A percentile compares a stretch with the other conserved stretches of the same genome.
phyloP scores from a whole-genome alignment of 164 flowering plant genomes.

The Magnolia officinalis region DNA sequence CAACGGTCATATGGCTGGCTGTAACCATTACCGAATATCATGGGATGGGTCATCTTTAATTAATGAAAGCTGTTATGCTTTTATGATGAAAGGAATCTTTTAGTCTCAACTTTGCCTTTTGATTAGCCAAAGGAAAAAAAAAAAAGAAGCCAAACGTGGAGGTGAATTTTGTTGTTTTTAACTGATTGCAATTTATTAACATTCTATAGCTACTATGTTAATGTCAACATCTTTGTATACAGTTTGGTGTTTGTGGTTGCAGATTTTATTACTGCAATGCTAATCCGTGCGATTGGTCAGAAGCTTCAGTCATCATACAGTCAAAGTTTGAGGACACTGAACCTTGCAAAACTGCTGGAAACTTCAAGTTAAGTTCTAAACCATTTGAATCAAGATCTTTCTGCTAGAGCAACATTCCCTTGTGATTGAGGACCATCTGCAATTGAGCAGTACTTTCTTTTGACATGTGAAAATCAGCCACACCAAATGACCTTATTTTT shows the following conservation, averaged over 20 bases:
- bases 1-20: no score
- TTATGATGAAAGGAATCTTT: no score
- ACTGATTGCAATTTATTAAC: neutral
- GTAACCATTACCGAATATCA: no score
- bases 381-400: neutral
- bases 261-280: conserved; percentile 80
- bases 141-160: no score
- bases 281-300: conserved; percentile 67
- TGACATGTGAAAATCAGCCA: no score
- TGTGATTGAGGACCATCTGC: neutral
- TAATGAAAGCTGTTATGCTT: no score
- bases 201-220: conserved; percentile 21
- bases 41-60: no score
- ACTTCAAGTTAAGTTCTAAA: conserved; percentile 40
- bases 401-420: neutral
- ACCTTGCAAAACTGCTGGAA: conserved; percentile 27
- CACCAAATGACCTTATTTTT: no score
- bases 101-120: no score
- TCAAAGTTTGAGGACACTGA: conserved; percentile 43
- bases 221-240: conserved; percentile 52
- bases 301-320: conserved; percentile 46
- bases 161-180: neutral
- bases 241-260: conserved; percentile 86
- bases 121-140: no score
- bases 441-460: neutral